These are phyloP conservation scores for Gossypium thurberi DNA, from an alignment of 345 rosid species.

Conservation along the genomic window DNA sequence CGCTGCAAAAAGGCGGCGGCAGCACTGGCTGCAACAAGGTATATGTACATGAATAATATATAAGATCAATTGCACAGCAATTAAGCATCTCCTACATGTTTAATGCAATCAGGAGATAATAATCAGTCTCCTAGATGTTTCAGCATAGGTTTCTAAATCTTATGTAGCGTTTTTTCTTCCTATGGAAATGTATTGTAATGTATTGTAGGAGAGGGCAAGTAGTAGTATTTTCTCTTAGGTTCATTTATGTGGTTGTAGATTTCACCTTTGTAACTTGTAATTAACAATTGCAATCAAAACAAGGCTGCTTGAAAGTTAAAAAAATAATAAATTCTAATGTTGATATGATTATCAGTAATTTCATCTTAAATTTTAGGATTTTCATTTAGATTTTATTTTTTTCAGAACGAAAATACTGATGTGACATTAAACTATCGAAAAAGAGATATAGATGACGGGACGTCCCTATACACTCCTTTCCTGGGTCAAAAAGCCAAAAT, in stretches of 20 bases:
- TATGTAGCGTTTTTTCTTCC: background rate
- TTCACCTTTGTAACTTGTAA: background rate
- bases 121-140: background rate
- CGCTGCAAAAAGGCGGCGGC: conserved; percentile 3
- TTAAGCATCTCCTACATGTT: background rate
- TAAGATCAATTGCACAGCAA: background rate
- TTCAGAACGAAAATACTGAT: too few relatives aligned
- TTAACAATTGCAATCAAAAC: background rate
- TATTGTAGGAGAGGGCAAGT: background rate
- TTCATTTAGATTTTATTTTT: too few relatives aligned
- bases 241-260: background rate
- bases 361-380: too few relatives aligned
- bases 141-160: background rate
- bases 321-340: background rate
- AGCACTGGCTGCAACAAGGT: conserved; percentile 24
- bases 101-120: background rate
- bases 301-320: background rate
- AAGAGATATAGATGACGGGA: too few relatives aligned
- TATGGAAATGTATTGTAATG: background rate
- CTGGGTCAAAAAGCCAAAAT: too few relatives aligned
- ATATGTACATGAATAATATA: conserved; percentile 15
- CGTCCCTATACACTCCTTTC: too few relatives aligned
- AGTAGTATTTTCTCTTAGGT: background rate
- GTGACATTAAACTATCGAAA: too few relatives aligned
- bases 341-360: background rate